phyloP scores from a whole-genome alignment of 768 basidiomycete genomes.

The Russula vinacea region DNA sequence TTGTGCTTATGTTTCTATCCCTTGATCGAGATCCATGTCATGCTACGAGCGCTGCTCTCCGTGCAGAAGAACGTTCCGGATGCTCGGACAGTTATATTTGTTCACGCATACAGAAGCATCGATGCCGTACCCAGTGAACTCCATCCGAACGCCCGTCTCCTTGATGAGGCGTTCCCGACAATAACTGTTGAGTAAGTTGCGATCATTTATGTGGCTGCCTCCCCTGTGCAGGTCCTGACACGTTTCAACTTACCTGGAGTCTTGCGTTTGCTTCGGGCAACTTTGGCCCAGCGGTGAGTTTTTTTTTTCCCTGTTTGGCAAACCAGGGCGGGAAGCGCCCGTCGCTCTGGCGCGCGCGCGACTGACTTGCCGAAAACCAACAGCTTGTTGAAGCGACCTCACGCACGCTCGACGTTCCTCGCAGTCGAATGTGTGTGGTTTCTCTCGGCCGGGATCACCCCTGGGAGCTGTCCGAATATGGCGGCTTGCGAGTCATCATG shows the following conservation, averaged over 20 bases:
- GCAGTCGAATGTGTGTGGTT: conserved; percentile 29
- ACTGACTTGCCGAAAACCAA: background rate
- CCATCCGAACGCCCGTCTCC: conserved; percentile 29
- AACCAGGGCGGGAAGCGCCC: background rate
- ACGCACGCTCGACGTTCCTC: conserved; percentile 17
- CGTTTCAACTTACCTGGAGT: conserved; percentile 5
- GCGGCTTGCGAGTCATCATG: conserved; percentile 27
- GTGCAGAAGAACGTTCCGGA: conserved; percentile 28
- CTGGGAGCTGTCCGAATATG: conserved; percentile 27
- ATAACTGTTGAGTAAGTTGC: conserved; percentile 28
- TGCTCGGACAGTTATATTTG: conserved; percentile 27
- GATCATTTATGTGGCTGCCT: background rate
- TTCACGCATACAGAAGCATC: conserved; percentile 27
- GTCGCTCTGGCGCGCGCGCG: background rate
- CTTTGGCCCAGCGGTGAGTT: conserved; percentile 24
- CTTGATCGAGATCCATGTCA: conserved; percentile 25
- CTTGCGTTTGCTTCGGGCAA: conserved; percentile 24
- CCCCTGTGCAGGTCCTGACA: background rate
- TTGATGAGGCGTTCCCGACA: conserved; percentile 30
- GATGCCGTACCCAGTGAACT: conserved; percentile 28
- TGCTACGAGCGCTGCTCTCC: conserved; percentile 27
- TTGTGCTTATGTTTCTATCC: background rate
- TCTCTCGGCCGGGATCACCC: conserved; percentile 24
- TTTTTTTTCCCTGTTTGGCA: background rate
- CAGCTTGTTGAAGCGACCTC: conserved; percentile 28